Evolutionary conservation across 768 basidiomycete species (phyloP).

Genomic region (Tricholoma sp.): DNA sequence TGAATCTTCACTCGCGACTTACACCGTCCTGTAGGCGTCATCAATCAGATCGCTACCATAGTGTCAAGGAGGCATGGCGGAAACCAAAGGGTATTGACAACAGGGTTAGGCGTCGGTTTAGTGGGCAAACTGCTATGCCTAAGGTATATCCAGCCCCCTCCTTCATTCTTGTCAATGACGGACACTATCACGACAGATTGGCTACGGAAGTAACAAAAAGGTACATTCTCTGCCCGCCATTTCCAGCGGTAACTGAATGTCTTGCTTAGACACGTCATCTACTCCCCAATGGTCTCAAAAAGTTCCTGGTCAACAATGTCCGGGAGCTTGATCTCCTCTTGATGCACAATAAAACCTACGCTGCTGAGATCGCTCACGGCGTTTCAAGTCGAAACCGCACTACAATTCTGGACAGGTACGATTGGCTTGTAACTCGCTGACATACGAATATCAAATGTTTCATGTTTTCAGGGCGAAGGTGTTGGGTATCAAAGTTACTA

Average conservation of each 20-base stretch:
- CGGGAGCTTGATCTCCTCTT: slow-evolving; percentile 92
- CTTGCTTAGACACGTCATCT: slow-evolving; percentile 76
- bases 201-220: slow-evolving; percentile 89
- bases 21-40: slow-evolving; percentile 63
- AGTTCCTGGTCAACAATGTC: slow-evolving; percentile 91
- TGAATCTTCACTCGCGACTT: slow-evolving; percentile 5
- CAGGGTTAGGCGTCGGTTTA: slow-evolving; percentile 91
- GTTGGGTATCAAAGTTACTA: slow-evolving; percentile 90
- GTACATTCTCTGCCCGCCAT: slow-evolving; percentile 26
- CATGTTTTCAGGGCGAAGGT: slow-evolving; percentile 60
- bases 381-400: slow-evolving; percentile 95
- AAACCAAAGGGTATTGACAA: slow-evolving; percentile 99
- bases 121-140: slow-evolving; percentile 95
- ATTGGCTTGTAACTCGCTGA: slow-evolving; percentile 1
- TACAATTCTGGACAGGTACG: slow-evolving; percentile 80
- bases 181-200: slow-evolving; percentile 43
- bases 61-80: slow-evolving; percentile 98
- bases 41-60: slow-evolving; percentile 96
- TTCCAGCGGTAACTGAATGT: neutral
- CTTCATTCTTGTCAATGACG: neutral
- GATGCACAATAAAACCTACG: slow-evolving; percentile 96
- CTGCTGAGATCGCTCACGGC: slow-evolving; percentile 95
- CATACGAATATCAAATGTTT: slow-evolving; percentile 6
- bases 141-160: slow-evolving; percentile 48
- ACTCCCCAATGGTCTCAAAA: slow-evolving; percentile 94